Evolutionary conservation across 2,329 filamentous ascomycete species (phyloP).

Genomic region (Aspergillus udagawae): DNA sequence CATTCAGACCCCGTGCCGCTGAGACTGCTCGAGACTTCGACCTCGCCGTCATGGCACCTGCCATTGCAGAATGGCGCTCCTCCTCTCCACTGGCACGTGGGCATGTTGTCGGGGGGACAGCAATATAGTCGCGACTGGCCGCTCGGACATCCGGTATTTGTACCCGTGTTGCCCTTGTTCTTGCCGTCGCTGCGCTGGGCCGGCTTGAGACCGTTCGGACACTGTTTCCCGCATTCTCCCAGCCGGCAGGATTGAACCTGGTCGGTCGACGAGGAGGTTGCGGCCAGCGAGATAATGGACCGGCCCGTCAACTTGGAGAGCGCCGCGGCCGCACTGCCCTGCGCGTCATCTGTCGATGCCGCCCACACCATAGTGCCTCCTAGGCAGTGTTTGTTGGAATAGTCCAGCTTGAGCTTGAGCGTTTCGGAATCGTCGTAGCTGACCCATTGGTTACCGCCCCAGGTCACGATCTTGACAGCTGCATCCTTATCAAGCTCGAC

Average conservation of each 20-base stretch:
- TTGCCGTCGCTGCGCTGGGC: background rate
- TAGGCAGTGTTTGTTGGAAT: conserved; percentile 27
- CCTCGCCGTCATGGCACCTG: background rate
- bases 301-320: background rate
- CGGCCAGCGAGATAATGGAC: background rate
- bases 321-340: background rate
- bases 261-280: background rate
- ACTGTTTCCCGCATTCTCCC: background rate
- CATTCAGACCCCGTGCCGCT: background rate
- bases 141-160: background rate
- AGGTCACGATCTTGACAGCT: conserved; percentile 23
- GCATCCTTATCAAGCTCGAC: conserved; percentile 19
- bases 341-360: background rate
- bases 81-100: background rate
- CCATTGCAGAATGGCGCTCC: background rate
- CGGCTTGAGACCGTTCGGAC: background rate
- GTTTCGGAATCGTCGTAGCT: conserved; percentile 33
- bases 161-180: background rate
- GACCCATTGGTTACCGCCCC: conserved; percentile 27
- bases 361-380: conserved; percentile 24
- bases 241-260: background rate
- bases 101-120: background rate
- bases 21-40: background rate
- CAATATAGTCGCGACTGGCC: background rate
- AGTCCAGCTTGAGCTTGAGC: conserved; percentile 30